Base-by-base conservation (phyloP, 192 early-diverging fungal species). In the Oehlia diaphana region DNA sequence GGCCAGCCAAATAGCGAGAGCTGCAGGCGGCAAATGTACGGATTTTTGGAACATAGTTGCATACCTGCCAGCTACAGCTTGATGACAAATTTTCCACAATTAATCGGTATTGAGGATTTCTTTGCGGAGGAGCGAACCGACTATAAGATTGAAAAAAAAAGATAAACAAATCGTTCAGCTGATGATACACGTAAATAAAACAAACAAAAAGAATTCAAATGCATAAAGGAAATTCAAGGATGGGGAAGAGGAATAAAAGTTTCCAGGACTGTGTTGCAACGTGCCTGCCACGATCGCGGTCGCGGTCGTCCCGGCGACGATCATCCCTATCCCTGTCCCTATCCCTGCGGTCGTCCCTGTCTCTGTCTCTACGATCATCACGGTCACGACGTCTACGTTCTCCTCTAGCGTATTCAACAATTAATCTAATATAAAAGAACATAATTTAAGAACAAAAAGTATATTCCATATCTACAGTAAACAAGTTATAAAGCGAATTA, bases 51-150 rank as follows among this genome's bases (percentile, higher is more conserved):
- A 84, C 42, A 82, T 76, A 63, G 78, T 79, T 86, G 84, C 84
- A 80, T 91, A 91, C 92, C 90, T 96, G 95, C 95, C 95, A 96
- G 86, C 90, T 93, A 75, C 91, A 90, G 39, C 92, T 88, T 72
- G 92, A 90, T 72, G 95, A 92, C 79, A 96, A 83, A 80, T 94
- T 93, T 77, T 96, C 94, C 28, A 96, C 90, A 73, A 94, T 87
- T 70, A 96, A 83, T 42, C 94, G 90, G 81, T 91, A 89, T 76
- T 93, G 89, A 50, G 89, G 84, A 79, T 84, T 88, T 81, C 85
- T 82, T 81, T 86, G 82, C 77, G 85, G 85, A 53, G 85, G 85
- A 50, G 82, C 82, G 80, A 86, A 86, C 74, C 85, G 80, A 66
- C 62, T 70, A 35, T 58, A 79, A 14, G 33, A 63, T 65, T 61